Conservation (phyloP, 345 rosid species). For the Psidium guajava region DNA sequence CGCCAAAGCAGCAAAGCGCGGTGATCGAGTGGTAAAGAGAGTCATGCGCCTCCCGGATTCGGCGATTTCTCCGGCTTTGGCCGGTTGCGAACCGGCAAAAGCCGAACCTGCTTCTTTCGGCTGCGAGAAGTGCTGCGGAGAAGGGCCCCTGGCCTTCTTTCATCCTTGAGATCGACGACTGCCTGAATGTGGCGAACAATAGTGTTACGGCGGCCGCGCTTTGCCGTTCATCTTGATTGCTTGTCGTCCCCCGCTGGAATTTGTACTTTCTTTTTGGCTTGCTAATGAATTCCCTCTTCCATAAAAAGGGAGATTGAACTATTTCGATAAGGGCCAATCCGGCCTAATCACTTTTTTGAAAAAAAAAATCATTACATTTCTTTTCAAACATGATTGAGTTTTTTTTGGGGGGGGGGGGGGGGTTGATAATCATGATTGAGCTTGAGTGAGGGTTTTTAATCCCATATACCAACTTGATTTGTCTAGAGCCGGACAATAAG, state of each 20-base stretch:
- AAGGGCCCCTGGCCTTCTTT: not conserved
- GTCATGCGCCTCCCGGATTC: not conserved
- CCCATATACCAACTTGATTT: not conserved
- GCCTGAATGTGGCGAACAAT: not conserved
- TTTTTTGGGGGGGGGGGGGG: too few relatives aligned
- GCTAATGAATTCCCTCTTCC: not conserved
- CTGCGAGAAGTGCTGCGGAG: not conserved
- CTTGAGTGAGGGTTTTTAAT: not conserved
- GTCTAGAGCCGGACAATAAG: not conserved
- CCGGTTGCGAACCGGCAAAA: not conserved
- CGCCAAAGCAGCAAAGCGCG: not conserved
- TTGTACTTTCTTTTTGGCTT: not conserved
- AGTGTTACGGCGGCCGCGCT: not conserved
- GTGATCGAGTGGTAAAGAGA: rapidly evolving
- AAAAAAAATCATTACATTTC: not conserved
- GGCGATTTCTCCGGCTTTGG: not conserved
- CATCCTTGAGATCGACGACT: not conserved
- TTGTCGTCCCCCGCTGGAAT: not conserved
- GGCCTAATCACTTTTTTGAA: not conserved
- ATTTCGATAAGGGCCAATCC: not conserved
- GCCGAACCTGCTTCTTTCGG: not conserved
- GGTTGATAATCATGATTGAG: not conserved
- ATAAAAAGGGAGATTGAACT: not conserved
- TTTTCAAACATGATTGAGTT: not conserved
- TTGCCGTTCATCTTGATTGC: not conserved